Evolutionary conservation across 192 early-diverging fungal genomes (phyloP).

Genomic region (Kickxella alabastrina): DNA sequence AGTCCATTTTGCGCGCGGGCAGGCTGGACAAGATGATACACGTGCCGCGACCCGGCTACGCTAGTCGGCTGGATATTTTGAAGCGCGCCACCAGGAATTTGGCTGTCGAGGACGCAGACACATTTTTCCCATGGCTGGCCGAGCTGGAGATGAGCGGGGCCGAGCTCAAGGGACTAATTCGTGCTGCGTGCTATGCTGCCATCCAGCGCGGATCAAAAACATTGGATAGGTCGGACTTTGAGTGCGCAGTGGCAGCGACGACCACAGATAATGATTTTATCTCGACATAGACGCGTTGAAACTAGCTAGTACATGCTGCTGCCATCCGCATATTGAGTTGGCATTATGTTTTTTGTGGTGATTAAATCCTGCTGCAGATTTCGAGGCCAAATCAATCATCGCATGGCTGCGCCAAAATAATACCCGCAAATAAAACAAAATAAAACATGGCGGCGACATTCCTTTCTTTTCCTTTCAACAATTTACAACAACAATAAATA

Average conservation of each 20-base stretch:
- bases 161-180: constrained; percentile 32
- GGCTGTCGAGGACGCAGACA: constrained; percentile 9
- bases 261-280: background rate
- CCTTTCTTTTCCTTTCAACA: background rate
- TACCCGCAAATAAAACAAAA: background rate
- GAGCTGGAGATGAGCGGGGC: constrained; percentile 28
- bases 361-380: too few relatives aligned
- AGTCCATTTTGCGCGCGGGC: constrained; percentile 75
- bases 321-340: too few relatives aligned
- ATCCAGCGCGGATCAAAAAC: constrained; percentile 12
- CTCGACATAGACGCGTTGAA: too few relatives aligned
- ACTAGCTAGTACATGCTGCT: too few relatives aligned
- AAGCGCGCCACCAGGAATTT: constrained; percentile 32
- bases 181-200: constrained; percentile 41
- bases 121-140: constrained; percentile 13
- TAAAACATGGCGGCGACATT: background rate
- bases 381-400: too few relatives aligned
- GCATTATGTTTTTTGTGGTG: too few relatives aligned
- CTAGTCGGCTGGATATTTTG: constrained; percentile 66
- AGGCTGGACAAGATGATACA: constrained; percentile 76
- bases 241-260: background rate
- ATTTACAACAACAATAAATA: background rate
- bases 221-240: constrained; percentile 6
- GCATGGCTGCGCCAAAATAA: background rate
- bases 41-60: constrained; percentile 59